Base-by-base conservation (phyloP, 768 basidiomycete species). In the Sarcomyxa edulis region DNA sequence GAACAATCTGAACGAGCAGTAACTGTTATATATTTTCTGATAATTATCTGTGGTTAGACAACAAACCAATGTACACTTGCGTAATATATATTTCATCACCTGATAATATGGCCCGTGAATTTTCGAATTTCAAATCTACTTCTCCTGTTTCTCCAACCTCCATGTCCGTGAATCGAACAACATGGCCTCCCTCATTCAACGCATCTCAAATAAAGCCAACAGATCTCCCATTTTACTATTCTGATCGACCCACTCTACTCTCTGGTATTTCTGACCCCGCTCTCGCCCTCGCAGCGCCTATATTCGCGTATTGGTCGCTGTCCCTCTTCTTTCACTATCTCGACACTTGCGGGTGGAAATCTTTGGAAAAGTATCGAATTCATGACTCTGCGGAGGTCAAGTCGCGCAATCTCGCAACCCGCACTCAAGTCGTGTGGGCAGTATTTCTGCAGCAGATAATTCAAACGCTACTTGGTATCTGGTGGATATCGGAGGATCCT, bases 381-480 rank as follows among this genome's bases (percentile, higher is more conserved):
- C 95, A 99, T 59, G 87, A 91, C 35, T 85, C 87, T 1, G 68
- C 65, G 10, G 94, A 98, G 54, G 79, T 92, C 43, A 68, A 69
- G 42, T 59, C 74, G 2, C 70, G 78, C 40, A 98, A 98, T 57
- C 71, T 76, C 7, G 93, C 77, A 3, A 79, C 87, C 0, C 76
- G 78, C 7, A 37, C 53, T 2, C 56, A 91, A 44, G 95, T 99
- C 44, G 51, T 95, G 24, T 60, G 67, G 48, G 88, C 89, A 0
- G 94, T 99, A 38, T 35, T 95, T 7, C 46, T 92, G 31, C 96
- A 99, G 57, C 96, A 99, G 43, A 52, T 72, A 14, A 51, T 96
- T 5, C 96, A 98, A 62, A 95, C 91, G 0, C 42, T 64, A 1
- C 60, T 96, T 8, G 96, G 90, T 1, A 56, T 74, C 8, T 58